phyloP scores from a whole-genome alignment of 2,329 filamentous ascomycete genomes.

The Monosporascus ibericus region DNA sequence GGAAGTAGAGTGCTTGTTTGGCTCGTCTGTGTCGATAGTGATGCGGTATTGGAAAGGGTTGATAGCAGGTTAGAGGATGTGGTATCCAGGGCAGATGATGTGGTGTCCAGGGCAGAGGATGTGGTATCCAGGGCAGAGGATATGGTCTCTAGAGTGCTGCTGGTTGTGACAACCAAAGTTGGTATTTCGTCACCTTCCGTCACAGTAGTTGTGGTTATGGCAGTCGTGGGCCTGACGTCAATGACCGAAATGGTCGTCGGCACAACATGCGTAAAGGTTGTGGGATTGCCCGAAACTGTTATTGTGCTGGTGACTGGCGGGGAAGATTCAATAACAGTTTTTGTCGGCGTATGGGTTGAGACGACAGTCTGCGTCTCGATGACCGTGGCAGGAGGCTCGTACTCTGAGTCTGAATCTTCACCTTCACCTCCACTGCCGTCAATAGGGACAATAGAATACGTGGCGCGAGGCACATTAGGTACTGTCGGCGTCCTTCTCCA shows the following conservation, averaged over 20 bases:
- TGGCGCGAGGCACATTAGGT: conserved; percentile 25
- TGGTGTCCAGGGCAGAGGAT: background rate
- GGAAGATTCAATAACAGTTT: conserved; percentile 20
- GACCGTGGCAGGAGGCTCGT: conserved; percentile 23
- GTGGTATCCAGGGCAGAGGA: background rate
- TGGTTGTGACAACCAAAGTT: conserved; percentile 4
- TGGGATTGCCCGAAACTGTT: conserved; percentile 17
- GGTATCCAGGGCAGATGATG: background rate
- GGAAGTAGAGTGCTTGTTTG: background rate
- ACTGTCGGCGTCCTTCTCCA: conserved; percentile 5
- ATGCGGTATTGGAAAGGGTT: conserved; percentile 1
- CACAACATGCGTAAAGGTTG: conserved; percentile 10
- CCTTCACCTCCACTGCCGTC: conserved; percentile 20
- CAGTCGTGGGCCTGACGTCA: conserved; percentile 16
- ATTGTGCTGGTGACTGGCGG: conserved; percentile 24
- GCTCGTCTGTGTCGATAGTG: background rate
- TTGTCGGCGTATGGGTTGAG: conserved; percentile 22
- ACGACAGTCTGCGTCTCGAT: conserved; percentile 25
- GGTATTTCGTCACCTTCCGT: conserved; percentile 15
- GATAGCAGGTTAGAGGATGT: background rate
- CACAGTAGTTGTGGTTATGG: conserved; percentile 14
- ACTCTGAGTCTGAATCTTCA: conserved; percentile 6
- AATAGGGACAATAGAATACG: conserved; percentile 33
- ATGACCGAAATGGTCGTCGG: conserved; percentile 26
- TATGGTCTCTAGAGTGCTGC: background rate